A percentile compares a stretch with the other conserved stretches of the same genome.
phyloP scores from a whole-genome alignment of 306 rosid genomes.

The Fragaria vesca region DNA sequence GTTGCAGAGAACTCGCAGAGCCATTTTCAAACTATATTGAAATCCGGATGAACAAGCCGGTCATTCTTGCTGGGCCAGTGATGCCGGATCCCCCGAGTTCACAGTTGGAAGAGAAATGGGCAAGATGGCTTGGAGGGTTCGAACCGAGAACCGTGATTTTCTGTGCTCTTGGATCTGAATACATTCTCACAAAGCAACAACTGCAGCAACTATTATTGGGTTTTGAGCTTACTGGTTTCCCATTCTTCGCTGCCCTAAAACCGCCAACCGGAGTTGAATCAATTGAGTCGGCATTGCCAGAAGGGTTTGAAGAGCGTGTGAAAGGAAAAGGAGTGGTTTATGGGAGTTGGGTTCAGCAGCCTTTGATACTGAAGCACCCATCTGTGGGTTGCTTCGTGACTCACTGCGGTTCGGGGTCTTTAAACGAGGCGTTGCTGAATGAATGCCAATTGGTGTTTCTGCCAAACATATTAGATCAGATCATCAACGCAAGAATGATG shows the following conservation, averaged over 20 bases:
- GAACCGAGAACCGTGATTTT: no score
- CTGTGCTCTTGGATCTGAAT: no score
- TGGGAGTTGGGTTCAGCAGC: no score
- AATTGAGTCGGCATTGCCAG: slow-evolving; percentile 48
- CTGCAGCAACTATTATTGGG: no score
- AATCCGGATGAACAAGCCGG: slow-evolving; percentile 37
- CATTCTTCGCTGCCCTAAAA: slow-evolving; percentile 42
- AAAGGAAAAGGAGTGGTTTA: background rate
- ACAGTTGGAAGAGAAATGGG: slow-evolving; percentile 52
- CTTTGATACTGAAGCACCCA: no score
- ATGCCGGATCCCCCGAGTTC: slow-evolving; percentile 34
- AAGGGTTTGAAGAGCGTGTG: slow-evolving; percentile 49
- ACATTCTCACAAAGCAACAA: no score
- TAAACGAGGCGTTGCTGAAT: no score
- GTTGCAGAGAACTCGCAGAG: slow-evolving; percentile 65
- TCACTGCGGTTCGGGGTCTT: no score
- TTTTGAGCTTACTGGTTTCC: no score
- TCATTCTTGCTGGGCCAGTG: slow-evolving; percentile 56
- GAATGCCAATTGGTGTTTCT: no score
- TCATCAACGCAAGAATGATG: no score
- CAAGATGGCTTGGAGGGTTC: slow-evolving; percentile 32
- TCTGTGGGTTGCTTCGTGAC: slow-evolving; percentile 50
- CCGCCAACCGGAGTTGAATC: slow-evolving; percentile 45
- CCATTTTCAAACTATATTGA: slow-evolving; percentile 41
- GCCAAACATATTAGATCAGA: no score